Conservation (phyloP, 1,284 basidiomycete species). For the Sanghuangporus sanghuang region DNA sequence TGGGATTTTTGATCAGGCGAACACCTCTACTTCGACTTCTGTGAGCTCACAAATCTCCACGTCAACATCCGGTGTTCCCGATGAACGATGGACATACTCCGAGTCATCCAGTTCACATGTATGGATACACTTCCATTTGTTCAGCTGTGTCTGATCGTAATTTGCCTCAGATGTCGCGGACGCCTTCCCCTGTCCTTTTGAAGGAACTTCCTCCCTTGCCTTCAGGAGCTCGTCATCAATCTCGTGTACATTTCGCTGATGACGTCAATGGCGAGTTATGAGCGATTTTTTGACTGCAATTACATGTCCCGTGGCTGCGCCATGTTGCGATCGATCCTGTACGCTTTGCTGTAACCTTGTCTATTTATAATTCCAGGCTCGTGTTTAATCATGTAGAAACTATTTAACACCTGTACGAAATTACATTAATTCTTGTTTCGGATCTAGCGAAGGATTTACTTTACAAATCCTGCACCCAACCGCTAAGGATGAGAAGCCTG, state of each 20-base stretch:
- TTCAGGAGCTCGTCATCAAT: neutral
- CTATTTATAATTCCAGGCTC: neutral
- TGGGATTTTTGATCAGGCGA: constrained; percentile 1
- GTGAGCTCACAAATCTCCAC: constrained; percentile 1
- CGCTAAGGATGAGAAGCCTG: neutral
- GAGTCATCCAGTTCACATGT: neutral
- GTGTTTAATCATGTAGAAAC: neutral
- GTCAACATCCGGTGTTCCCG: neutral
- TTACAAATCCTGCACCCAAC: too few species aligned
- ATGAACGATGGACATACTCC: neutral
- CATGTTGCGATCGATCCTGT: neutral
- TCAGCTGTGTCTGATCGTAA: neutral
- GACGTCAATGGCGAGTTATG: constrained; percentile 1
- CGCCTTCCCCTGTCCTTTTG: neutral
- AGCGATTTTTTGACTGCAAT: neutral
- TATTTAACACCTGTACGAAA: neutral
- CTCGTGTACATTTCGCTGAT: constrained; percentile 11
- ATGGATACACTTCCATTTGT: neutral
- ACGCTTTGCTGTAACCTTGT: neutral
- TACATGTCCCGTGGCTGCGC: neutral
- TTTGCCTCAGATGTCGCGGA: constrained; percentile 1
- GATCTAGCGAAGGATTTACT: too few species aligned
- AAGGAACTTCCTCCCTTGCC: constrained; percentile 13
- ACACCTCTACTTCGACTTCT: neutral
- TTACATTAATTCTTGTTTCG: too few species aligned